Evolutionary conservation across 352 stramenopile species (phyloP), one percentile per base, ranked within the genome.

Genomic region (Pythium aquatile): DNA sequence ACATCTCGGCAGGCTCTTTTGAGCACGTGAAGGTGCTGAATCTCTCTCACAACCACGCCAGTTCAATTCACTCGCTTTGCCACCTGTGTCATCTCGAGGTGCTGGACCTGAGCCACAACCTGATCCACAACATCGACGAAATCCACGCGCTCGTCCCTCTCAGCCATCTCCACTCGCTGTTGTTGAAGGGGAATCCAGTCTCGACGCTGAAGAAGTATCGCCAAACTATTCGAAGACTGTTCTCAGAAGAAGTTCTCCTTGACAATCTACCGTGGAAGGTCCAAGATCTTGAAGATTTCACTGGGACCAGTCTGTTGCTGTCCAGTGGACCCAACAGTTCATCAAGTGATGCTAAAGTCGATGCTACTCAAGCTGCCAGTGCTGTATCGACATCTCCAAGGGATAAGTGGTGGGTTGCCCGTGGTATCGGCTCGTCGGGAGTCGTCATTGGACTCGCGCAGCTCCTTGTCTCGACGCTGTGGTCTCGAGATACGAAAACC

Each of bases 1-100:
- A 51, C 26, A 30, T 65, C 9, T 30, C 35, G 11, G 33, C 20
- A 3, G 47, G 58, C 3, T 7, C 7, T 16, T 53, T 65, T 24
- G 58, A 65, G 7, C 32, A 57, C 7, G n/a, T 67, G n/a, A 53
- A 55, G 32, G 28, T 56, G 13, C 24, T 67, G n/a, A 67, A 61
- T 11, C 53, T 67, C n/a, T 40, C 52, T 6, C 53, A 67, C 53
- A 67, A 67, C 20, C 26, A 26, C 2, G 55, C 62, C 40, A 57
- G 9, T 13, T 61, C 51, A 3, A 26, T 61, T 14, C 8, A 26
- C 8, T 24, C 20, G 1, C 33, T 61, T 4, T 26, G 40, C 40
- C 28, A 44, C 3, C 48, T 48, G 16, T 11, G 1, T 1, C 47
- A 46, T 7, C 33, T 67, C 8, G 61, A 67, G 35, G 32, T 32